Evolutionary conservation across 2,329 filamentous ascomycete species (phyloP), one percentile per base, ranked within the genome.

Genomic region (Calonectria crousiana): DNA sequence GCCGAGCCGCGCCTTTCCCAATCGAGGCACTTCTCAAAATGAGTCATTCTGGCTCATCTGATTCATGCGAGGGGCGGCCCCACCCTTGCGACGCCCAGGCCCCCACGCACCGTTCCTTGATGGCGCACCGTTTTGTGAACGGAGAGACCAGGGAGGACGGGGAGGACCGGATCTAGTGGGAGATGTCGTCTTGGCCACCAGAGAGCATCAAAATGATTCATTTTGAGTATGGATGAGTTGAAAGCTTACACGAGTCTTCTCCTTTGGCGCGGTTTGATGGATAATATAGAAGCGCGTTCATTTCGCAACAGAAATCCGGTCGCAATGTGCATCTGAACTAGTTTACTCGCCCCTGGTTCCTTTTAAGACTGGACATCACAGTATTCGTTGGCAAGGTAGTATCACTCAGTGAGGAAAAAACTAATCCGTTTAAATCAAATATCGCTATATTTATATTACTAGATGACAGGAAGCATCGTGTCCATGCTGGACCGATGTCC

Each of bases 21-120:
- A 76, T 53, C 74, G 47, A 79, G 77, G 75, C 65, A 53, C n/a
- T 44, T 20, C 56, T 41, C 71, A 58, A 71, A 80, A 83, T 84
- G 83, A 83, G 69, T 84, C 82, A 84, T 82, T 82, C 74, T 82
- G 73, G 78, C 77, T 83, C 82, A 83, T 78, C 32, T 78, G 75
- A 71, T 62, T 79, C 69, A 69, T 49, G 53, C 62, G 56, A 69
- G 49, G 44, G 60, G 66, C 16, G 49, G 56, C 13, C 16, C 71
- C 71, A 69, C 71, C 71, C 20, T 34, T 52, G 11, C n/a, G n/a
- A 14, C 47, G 28, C 56, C 32, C 65, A 18, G 10, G 23, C 13
- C 49, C 49, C n/a, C 38, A 30, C n/a, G 28, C 41, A 53, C 16
- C 66, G 68, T 65, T 73, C 69, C 69, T 69, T 20, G 56, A 30